Evolutionary conservation across 345 rosid genomes (phyloP).

Genomic region (Anacardium occidentale): DNA sequence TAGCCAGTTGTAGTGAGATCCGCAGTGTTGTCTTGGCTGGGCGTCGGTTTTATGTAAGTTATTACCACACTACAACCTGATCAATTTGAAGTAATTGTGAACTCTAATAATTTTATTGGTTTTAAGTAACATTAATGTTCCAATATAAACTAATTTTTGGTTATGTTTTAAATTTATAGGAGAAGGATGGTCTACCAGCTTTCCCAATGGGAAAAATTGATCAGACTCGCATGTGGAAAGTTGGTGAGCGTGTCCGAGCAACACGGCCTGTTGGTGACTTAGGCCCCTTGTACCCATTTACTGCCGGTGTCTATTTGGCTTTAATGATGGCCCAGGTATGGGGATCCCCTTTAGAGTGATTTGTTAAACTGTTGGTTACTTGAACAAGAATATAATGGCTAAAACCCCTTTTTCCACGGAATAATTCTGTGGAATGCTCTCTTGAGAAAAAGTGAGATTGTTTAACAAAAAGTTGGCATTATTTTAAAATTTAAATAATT

Average conservation of each 20-base stretch:
- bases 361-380: background rate
- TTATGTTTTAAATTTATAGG: slow-evolving; percentile 40
- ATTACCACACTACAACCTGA: background rate
- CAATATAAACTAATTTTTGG: background rate
- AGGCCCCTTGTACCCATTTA: slow-evolving; percentile 78
- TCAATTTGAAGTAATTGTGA: background rate
- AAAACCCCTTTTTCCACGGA: background rate
- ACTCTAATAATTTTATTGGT: background rate
- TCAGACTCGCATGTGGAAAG: slow-evolving; percentile 96
- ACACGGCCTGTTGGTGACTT: slow-evolving; percentile 70
- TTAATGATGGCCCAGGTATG: slow-evolving; percentile 98
- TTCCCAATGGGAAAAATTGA: slow-evolving; percentile 98
- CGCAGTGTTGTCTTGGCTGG: slow-evolving; percentile 89
- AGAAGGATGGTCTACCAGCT: slow-evolving; percentile 91
- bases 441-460: background rate
- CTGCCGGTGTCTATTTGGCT: slow-evolving; percentile 88
- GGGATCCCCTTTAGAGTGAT: background rate
- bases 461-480: background rate
- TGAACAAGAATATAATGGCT: background rate
- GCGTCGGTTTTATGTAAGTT: slow-evolving; percentile 76
- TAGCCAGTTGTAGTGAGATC: slow-evolving; percentile 79
- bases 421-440: slow-evolving; percentile 5
- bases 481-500: background rate
- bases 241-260: slow-evolving; percentile 74
- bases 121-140: background rate